These are phyloP conservation scores for Boletales sp. DNA, from an alignment of 768 basidiomycete genomes.

Conservation along the genomic window DNA sequence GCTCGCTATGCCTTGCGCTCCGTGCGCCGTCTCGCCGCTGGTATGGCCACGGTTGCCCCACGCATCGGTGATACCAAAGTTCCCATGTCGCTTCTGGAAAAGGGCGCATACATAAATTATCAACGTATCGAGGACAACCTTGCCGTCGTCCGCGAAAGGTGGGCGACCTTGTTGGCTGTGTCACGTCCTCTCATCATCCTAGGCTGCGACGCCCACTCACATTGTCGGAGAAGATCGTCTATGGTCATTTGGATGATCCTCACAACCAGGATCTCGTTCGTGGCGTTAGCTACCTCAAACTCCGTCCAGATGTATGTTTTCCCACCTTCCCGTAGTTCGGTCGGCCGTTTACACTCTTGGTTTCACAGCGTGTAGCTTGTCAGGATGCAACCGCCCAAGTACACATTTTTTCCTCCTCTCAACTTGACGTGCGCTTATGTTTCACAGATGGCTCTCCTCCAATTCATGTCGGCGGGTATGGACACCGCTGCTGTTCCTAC, in stretches of 20 bases:
- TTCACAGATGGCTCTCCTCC: constrained; percentile 92
- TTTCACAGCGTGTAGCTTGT: constrained; percentile 73
- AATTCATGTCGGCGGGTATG: constrained; percentile 99
- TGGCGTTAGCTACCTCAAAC: constrained; percentile 93
- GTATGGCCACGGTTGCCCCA: constrained; percentile 78
- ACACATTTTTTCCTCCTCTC: constrained; percentile 20
- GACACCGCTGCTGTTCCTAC: constrained; percentile 96
- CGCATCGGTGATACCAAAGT: constrained; percentile 90
- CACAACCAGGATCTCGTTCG: constrained; percentile 87
- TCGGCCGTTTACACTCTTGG: constrained; percentile 3
- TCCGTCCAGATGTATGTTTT: constrained; percentile 87
- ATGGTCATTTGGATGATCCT: constrained; percentile 96
- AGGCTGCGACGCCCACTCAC: constrained; percentile 90
- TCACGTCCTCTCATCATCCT: constrained; percentile 1
- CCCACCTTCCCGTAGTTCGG: background rate
- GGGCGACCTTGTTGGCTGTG: constrained; percentile 34
- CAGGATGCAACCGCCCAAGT: constrained; percentile 91
- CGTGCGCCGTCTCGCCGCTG: constrained; percentile 52
- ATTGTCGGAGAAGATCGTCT: constrained; percentile 94
- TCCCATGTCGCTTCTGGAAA: constrained; percentile 82
- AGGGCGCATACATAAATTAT: constrained; percentile 85
- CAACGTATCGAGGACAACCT: constrained; percentile 99
- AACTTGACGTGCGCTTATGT: constrained; percentile 23
- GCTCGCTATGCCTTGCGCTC: constrained; percentile 52
- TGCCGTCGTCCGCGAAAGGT: constrained; percentile 82